Conservation (phyloP, 2,329 filamentous ascomycete species). For the Apiospora aurea region DNA sequence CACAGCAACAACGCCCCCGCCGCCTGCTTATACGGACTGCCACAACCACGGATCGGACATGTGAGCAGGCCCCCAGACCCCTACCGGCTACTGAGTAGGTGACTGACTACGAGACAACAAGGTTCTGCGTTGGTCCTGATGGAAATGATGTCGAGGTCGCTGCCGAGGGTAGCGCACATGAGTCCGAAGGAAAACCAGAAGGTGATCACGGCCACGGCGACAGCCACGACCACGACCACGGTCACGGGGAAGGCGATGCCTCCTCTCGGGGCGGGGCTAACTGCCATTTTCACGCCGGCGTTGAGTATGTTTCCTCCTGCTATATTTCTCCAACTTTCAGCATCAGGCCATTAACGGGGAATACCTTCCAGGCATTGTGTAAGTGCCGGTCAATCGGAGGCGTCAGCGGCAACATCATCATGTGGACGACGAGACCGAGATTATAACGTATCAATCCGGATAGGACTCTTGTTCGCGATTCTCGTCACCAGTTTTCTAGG, state of each 20-base stretch:
- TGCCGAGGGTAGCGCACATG: slow-evolving; percentile 30
- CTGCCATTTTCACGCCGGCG: slow-evolving; percentile 78
- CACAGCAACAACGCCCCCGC: slow-evolving; percentile 38
- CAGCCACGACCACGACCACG: slow-evolving; percentile 24
- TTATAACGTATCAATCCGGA: slow-evolving; percentile 72
- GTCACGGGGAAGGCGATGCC: slow-evolving; percentile 36
- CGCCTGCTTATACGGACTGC: slow-evolving; percentile 49
- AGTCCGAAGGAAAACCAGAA: slow-evolving; percentile 34
- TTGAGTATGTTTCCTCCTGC: slow-evolving; percentile 63
- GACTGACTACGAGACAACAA: slow-evolving; percentile 38
- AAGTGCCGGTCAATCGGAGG: slow-evolving; percentile 39
- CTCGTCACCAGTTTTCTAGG: slow-evolving; percentile 68
- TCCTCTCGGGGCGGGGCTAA: slow-evolving; percentile 41
- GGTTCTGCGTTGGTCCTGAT: slow-evolving; percentile 66
- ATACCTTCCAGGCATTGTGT: slow-evolving; percentile 61
- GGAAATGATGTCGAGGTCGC: slow-evolving; percentile 68
- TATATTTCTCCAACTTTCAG: background rate
- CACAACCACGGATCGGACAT: slow-evolving; percentile 58
- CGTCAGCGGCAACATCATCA: slow-evolving; percentile 31
- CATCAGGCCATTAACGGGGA: background rate
- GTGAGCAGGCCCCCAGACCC: slow-evolving; percentile 44
- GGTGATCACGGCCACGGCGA: background rate
- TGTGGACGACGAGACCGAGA: slow-evolving; percentile 58
- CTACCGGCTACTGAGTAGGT: slow-evolving; percentile 24
- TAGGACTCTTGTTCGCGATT: slow-evolving; percentile 77